Conservation (phyloP, 306 rosid genomes). For the Cicer bijugum region DNA sequence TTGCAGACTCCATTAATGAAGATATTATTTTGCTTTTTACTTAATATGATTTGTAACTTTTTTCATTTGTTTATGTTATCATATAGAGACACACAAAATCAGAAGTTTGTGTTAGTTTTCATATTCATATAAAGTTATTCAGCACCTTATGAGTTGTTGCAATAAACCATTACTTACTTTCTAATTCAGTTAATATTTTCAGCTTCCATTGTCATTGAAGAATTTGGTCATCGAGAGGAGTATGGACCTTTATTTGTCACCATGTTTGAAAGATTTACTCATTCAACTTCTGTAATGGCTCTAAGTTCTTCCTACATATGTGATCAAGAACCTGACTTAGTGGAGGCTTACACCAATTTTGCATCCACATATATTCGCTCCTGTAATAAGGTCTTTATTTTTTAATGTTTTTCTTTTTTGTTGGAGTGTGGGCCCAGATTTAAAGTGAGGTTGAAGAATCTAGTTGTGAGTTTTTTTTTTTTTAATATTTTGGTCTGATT, state of each 20-base stretch:
- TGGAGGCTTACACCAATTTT: constrained; percentile 93
- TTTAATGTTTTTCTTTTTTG: not conserved
- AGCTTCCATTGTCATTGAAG: constrained; percentile 94
- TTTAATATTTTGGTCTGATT: constrained; percentile 30
- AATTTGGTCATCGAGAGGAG: constrained; percentile 83
- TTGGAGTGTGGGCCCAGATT: not conserved
- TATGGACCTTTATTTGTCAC: constrained; percentile 82
- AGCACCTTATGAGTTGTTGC: constrained; percentile 20
- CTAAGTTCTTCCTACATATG: constrained; percentile 91
- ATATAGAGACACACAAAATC: not conserved
- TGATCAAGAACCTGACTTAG: constrained; percentile 98
- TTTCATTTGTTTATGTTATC: constrained; percentile 35
- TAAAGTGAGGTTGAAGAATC: constrained; percentile 33
- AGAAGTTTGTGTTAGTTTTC: constrained; percentile 15
- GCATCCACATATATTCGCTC: constrained; percentile 80
- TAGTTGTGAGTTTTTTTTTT: constrained; percentile 14
- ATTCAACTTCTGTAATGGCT: constrained; percentile 85
- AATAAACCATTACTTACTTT: constrained; percentile 29
- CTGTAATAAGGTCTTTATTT: constrained; percentile 68
- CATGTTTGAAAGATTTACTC: constrained; percentile 86
- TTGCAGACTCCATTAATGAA: not conserved
- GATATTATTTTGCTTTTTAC: not conserved
- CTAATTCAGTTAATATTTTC: constrained; percentile 50
- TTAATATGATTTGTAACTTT: not conserved
- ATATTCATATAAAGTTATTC: constrained; percentile 17